Evolutionary conservation across 139 green algal species (phyloP), one percentile per base, ranked within the genome.

Genomic region (Parachlorella kessleri): DNA sequence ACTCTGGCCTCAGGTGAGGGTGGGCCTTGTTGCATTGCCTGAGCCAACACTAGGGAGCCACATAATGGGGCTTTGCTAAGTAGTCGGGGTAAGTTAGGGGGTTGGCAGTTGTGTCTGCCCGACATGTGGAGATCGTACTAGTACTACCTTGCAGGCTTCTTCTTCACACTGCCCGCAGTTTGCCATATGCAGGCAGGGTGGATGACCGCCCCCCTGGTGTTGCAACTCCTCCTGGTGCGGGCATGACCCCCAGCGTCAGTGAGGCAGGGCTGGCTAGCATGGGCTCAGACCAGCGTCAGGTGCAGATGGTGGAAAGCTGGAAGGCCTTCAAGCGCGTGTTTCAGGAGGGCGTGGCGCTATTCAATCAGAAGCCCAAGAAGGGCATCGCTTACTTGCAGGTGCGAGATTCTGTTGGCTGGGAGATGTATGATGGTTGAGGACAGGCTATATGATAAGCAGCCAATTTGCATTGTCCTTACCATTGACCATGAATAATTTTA

Each of bases 341-440:
- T 71, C 87, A 95, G 81, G 87, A 98, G 84, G 93, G 93, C 40
- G 84, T 99, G 9, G 84, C 81, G 38, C 89, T 98, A 59, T 99
- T 99, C 90, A 99, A 99, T 82, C 92, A 93, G 70, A 99, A 99
- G 85, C 96, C 97, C 32, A 95, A 95, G 75, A 99, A 98, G 84
- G 97, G 95, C 53, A 83, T 99, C 9, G 86, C 84, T 3, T 89
- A 91, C 66, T 80, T 98, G 81, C 90, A 95, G 79, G 80, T 88
- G 72, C 48, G 14, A 59, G 48, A 28, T 59, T 59, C 48, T 14
- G 14, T 18, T 59, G 48, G 48, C 21, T 59, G 14, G 48, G n/a
- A n/a, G n/a, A n/a, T n/a, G n/a, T n/a, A n/a, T n/a, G n/a, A n/a
- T n/a, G n/a, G n/a, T n/a, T n/a, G n/a, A n/a, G n/a, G n/a, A n/a